Percentiles rank a stretch among this genome's conserved stretches.
Conservation (phyloP, 2,329 filamentous ascomycete species). For the Emmonsiellopsis sp. region DNA sequence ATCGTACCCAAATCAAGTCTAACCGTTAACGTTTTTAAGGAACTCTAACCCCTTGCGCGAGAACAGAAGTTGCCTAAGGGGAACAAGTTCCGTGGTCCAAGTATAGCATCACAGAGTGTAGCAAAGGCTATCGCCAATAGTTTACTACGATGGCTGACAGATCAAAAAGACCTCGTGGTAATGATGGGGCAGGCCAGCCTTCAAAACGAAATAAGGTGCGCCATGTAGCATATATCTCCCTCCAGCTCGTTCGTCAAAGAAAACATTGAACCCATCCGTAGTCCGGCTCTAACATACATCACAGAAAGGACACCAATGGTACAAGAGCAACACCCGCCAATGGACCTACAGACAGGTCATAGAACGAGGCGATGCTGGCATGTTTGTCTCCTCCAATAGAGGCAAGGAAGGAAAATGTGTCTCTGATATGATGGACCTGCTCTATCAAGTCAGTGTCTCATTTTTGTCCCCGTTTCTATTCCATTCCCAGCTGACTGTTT, state of each 20-base stretch:
- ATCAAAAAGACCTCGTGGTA: not conserved
- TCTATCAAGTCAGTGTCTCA: slow-evolving; percentile 41
- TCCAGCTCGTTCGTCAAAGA: not conserved
- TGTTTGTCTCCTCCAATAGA: slow-evolving; percentile 56
- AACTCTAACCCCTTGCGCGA: no score
- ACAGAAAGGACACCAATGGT: not conserved
- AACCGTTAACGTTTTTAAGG: no score
- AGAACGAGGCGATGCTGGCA: slow-evolving; percentile 48
- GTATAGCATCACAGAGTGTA: no score
- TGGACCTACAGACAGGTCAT: slow-evolving; percentile 17
- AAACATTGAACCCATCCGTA: not conserved
- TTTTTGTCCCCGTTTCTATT: not conserved
- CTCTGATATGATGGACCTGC: slow-evolving; percentile 48
- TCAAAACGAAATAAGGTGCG: not conserved
- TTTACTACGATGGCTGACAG: not conserved
- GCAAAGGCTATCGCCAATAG: no score
- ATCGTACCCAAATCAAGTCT: no score
- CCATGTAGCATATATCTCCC: not conserved
- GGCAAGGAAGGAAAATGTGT: slow-evolving; percentile 53
- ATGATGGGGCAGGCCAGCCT: not conserved
- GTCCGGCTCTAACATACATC: no score
- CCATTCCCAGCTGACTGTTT: not conserved
- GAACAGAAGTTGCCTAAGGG: no score
- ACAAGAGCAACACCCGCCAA: slow-evolving; percentile 2
- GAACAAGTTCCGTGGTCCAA: no score